Base-by-base conservation (phyloP, 2,329 filamentous ascomycete species). In the Ciborinia camelliae region DNA sequence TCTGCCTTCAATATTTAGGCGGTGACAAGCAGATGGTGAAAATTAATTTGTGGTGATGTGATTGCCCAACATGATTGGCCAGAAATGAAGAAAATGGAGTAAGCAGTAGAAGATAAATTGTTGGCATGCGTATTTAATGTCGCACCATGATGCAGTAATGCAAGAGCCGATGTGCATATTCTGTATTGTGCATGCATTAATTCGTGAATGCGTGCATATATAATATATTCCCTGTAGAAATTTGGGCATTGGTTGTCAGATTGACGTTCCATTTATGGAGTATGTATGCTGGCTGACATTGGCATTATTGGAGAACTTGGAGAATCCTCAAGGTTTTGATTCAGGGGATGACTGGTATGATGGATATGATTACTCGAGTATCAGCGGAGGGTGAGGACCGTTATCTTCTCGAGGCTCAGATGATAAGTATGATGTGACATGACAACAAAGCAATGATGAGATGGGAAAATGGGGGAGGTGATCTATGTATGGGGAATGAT, bases 81-180 rank as follows among this genome's bases (percentile, higher is more conserved):
- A 3, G 20, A 35, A 15, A 23, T n/a, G 20, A 35, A 52, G 20
- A 52, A 14, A 20, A 20, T 53, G 20, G 23, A 5, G 30, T 53
- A 39, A 54, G 52, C 35, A 8, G 12, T 26, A 5, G 4, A 26
- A 48, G 14, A 12, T 6, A 23, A 18, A 26, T 26, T 54, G 32
- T 23, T 26, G 12, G n/a, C 14, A 26, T 54, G n/a, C 50, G 35
- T 52, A 35, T 52, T 10, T 52, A 23, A 45, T 23, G n/a, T 20
- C n/a, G n/a, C 20, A 45, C n/a, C 41, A 45, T 5, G 9, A 52
- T n/a, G 30, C 20, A 23, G 30, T 53, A 53, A 26, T 53, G 52
- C 32, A 54, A 54, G 52, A 39, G n/a, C n/a, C n/a, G 18, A 54
- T 26, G 35, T 54, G 52, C 7, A 54, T 54, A 54, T 28, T 37